Evolutionary conservation across 2,329 filamentous ascomycete genomes (phyloP), one percentile per base, ranked within the genome.

Genomic region (Sporothrix dimorphospora): DNA sequence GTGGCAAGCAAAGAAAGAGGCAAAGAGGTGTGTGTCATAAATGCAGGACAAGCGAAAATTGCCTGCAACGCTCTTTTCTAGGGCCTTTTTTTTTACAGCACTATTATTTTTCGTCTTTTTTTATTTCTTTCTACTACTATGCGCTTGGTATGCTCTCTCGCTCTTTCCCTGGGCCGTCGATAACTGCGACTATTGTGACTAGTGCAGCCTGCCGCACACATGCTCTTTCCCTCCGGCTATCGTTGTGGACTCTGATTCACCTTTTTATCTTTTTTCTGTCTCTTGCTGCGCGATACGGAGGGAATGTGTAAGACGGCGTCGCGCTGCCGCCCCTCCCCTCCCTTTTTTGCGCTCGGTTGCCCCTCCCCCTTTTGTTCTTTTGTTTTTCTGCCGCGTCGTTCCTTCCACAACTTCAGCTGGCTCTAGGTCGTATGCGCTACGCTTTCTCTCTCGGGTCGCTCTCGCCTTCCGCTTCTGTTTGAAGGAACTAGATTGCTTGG

Each of bases 11-110:
- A 49, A 27, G 49, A 49, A 38, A 57, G 30, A 57, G 30, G 63
- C 49, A 59, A 71, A 57, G 38, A 27, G 49, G 68, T 72, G 30
- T 69, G 49, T 70, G 47, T 72, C 68, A 69, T 65, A 61, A 21
- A 42, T 21, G 42, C 24, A n/a, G 55, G 21, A 47, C 51, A 51
- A 49, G 47, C 24, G 30, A 65, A 70, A 70, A 72, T 69, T 24
- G 61, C 45, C 66, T 68, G 71, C 71, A 21, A 63, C 65, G 55
- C 67, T 69, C 53, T 72, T 72, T 68, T 69, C 65, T 69, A 72
- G 70, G 70, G 53, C 71, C 40, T 40, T 72, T 70, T 72, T 70
- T 70, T 70, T 70, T 51, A 49, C 42, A 70, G 38, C 47, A 63
- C 67, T 65, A 53, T 51, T 57, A 45, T 42, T 70, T 70, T 51